Evolutionary conservation across 2,329 filamentous ascomycete genomes (phyloP), one percentile per base, ranked within the genome.

Genomic region (Chalaropsis ovoidea): DNA sequence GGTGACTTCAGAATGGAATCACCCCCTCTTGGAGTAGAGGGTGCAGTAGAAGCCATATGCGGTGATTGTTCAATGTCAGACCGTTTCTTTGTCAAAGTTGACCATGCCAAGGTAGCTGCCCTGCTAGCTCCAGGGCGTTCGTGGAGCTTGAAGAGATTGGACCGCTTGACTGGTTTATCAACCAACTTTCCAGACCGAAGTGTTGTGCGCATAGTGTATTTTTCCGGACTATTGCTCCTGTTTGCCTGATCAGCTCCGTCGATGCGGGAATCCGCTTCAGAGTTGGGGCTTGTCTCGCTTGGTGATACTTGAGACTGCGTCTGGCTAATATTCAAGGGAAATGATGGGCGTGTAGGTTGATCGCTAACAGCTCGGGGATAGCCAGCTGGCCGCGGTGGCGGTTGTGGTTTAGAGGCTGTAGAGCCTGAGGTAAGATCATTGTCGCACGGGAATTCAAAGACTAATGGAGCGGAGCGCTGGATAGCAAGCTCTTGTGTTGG

Each of bases 51-150:
- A 15, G 68, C 61, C 52, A 68, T 65, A 35, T 31, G 70, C 67
- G 27, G 69, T 67, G 11, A 64, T 64, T 11, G 74, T 72, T 15
- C 72, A 22, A 61, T 52, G 24, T 45, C 41, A 42, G 35, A 27
- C 31, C 43, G 80, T 77, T 68, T 74, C 3, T 77, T 74, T 13
- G 75, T 75, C 15, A 68, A 27, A n/a, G 58, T 39, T 1, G 67
- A 45, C 84, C 85, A 88, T 41, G 85, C 85, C 63, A 87, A 71
- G 2, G 82, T 83, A 31, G 85, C 85, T 49, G 85, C 85, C 71
- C 84, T 85, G 72, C 80, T 86, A 13, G 84, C 80, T 0, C 83
- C 80, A 6, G 68, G 67, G 4, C 60, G 47, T 10, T 68, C 65
- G 8, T 58, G 19, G 17, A 66, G 42, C 31, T 62, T 66, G 41